Evolutionary conservation across 164 flowering plant genomes (phyloP).

Genomic region (Magnolia officinalis): DNA sequence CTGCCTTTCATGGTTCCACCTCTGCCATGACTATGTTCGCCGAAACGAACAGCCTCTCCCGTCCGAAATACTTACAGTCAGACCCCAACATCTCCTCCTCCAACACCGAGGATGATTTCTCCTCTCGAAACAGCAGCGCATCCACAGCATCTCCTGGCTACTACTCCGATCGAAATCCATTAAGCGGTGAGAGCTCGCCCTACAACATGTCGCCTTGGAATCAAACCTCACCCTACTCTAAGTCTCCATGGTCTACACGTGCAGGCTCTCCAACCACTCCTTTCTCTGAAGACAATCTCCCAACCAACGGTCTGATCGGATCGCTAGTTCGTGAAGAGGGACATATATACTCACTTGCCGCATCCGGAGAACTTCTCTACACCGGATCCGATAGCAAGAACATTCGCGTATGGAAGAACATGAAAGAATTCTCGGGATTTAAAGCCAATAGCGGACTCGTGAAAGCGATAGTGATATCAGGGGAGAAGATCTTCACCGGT

Average conservation of each 20-base stretch:
- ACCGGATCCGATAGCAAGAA: slow-evolving; percentile 97
- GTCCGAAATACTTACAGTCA: slow-evolving; percentile 16
- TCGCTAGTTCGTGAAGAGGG: slow-evolving; percentile 86
- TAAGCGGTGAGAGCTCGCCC: slow-evolving; percentile 36
- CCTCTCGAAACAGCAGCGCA: slow-evolving; percentile 22
- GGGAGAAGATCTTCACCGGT: slow-evolving; percentile 75
- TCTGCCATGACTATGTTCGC: slow-evolving; percentile 1
- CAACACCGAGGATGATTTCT: slow-evolving; percentile 12
- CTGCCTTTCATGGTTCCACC: not conserved
- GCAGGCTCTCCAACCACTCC: slow-evolving; percentile 6
- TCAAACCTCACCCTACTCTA: slow-evolving; percentile 31
- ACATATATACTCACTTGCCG: slow-evolving; percentile 73
- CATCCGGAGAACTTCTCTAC: slow-evolving; percentile 58
- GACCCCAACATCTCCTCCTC: slow-evolving; percentile 23
- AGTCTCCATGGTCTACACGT: slow-evolving; percentile 41
- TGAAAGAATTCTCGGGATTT: slow-evolving; percentile 63
- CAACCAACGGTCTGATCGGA: slow-evolving; percentile 41
- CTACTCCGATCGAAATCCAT: slow-evolving; percentile 10
- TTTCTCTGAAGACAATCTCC: slow-evolving; percentile 17
- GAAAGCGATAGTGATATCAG: slow-evolving; percentile 68
- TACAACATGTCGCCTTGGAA: slow-evolving; percentile 49
- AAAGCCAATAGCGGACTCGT: slow-evolving; percentile 81
- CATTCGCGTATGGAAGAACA: slow-evolving; percentile 80
- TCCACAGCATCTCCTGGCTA: slow-evolving; percentile 26
- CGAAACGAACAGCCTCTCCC: not conserved